Conservation (phyloP, 805 yeast genomes). For the Yamadazyma kitorensis region DNA sequence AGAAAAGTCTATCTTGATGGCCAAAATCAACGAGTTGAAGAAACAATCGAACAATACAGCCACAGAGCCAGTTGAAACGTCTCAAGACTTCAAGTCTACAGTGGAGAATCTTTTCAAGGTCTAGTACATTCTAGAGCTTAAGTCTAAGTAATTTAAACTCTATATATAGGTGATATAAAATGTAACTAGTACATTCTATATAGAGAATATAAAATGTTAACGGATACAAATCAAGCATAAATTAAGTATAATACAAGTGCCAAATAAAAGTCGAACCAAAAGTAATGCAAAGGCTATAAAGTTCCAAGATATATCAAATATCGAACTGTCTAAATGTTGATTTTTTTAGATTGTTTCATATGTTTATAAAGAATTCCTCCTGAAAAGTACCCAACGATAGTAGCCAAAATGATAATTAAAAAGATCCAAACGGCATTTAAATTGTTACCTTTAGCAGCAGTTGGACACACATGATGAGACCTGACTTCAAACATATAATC, state of each 20-base stretch:
- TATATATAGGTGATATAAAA: too few species aligned
- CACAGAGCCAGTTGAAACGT: neutral
- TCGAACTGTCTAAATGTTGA: constrained; percentile 1
- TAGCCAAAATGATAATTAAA: constrained; percentile 31
- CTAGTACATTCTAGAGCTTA: neutral
- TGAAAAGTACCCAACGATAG: constrained; percentile 34
- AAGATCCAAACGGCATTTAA: constrained; percentile 53
- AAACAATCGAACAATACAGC: constrained; percentile 1
- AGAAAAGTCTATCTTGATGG: constrained; percentile 24
- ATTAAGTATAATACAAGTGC: too few species aligned
- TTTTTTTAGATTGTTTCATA: constrained; percentile 5
- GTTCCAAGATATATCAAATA: too few species aligned
- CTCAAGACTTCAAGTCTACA: constrained; percentile 12
- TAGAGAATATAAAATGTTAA: too few species aligned
- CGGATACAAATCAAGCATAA: too few species aligned
- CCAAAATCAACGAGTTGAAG: constrained; percentile 13
- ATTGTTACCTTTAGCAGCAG: constrained; percentile 63
- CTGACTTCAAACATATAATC: constrained; percentile 80
- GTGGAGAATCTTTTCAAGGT: constrained; percentile 11
- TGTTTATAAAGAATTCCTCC: constrained; percentile 38
- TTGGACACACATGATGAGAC: constrained; percentile 84
- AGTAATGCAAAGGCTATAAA: too few species aligned
- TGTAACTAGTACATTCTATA: too few species aligned
- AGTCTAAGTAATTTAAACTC: too few species aligned
- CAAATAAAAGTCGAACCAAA: too few species aligned